Percentiles rank a stretch among this genome's conserved stretches.
phyloP scores from a whole-genome alignment of 2,329 filamentous ascomycete species.

The Magnaporthiopsis poae region DNA sequence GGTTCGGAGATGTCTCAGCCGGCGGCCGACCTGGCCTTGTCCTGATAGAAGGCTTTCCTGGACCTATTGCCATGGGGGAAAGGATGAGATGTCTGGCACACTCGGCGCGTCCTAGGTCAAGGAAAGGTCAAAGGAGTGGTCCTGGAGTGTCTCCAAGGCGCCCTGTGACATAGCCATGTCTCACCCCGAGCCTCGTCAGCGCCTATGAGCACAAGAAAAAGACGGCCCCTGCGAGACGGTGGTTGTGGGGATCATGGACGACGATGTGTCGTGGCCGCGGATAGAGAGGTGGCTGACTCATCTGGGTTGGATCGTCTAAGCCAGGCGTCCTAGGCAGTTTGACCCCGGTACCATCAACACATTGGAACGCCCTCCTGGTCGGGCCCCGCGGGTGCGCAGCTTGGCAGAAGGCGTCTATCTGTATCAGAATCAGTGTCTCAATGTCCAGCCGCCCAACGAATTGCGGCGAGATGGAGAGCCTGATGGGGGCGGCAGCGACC shows the following conservation, averaged over 20 bases:
- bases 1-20: background rate
- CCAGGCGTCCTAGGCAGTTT: background rate
- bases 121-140: background rate
- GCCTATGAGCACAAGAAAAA: background rate
- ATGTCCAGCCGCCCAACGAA: no score
- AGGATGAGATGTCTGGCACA: background rate
- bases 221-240: background rate
- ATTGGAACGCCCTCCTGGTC: background rate
- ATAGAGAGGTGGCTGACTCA: background rate
- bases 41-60: background rate
- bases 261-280: background rate
- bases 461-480: background rate
- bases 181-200: no score
- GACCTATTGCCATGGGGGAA: background rate
- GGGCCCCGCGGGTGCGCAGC: background rate
- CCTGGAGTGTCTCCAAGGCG: background rate
- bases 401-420: background rate
- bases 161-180: no score
- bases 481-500: background rate
- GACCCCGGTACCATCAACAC: background rate
- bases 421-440: background rate
- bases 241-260: background rate
- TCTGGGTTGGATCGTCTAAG: background rate
- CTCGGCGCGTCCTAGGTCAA: background rate
- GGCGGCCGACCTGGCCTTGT: background rate